Conservation (phyloP, 495 filamentous ascomycete species). For the Lasiosphaeria ovina region DNA sequence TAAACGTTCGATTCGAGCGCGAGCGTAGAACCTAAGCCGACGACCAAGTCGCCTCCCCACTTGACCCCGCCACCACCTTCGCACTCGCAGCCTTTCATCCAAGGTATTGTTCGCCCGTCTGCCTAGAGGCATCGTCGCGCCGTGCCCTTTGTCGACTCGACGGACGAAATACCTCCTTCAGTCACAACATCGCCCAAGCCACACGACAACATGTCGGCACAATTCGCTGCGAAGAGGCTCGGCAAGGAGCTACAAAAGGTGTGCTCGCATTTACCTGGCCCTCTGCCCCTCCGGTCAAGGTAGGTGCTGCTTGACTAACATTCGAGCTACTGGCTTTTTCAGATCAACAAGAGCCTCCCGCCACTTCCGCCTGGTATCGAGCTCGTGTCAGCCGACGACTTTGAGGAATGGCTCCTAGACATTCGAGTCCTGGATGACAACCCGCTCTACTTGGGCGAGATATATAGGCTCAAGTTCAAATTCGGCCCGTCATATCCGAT, state of each 20-base stretch:
- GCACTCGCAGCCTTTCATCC: neutral
- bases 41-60: neutral
- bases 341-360: conserved; percentile 56
- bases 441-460: conserved; percentile 79
- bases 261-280: neutral
- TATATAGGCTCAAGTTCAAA: conserved; percentile 80
- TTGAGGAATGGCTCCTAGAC: conserved; percentile 91
- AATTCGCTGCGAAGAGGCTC: conserved; percentile 49
- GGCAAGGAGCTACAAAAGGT: conserved; percentile 55
- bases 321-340: neutral
- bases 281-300: neutral
- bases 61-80: conserved; percentile 10
- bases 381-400: conserved; percentile 74
- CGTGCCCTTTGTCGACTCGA: neutral
- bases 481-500: conserved; percentile 88
- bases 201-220: conserved; percentile 35
- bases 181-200: neutral
- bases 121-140: neutral
- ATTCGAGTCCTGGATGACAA: conserved; percentile 89
- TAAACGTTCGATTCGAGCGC: too few relatives aligned
- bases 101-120: neutral
- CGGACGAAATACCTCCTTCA: too few relatives aligned
- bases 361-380: conserved; percentile 71
- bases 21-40: neutral
- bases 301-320: neutral